These are phyloP conservation scores for Pichia sp. DNA, from an alignment of 1,139 yeast genomes.

Conservation along the genomic window DNA sequence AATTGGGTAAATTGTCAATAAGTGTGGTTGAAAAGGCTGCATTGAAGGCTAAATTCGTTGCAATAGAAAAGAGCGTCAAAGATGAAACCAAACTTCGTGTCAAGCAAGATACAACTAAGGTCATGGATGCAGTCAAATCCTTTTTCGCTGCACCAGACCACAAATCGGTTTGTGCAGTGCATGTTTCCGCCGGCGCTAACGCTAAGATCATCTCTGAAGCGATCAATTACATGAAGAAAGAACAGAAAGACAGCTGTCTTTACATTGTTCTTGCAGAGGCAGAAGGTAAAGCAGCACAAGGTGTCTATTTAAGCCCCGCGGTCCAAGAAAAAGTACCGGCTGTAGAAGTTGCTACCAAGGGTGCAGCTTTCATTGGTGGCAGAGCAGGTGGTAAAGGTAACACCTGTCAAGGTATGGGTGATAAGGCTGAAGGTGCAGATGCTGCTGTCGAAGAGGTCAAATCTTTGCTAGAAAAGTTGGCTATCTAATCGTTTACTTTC, in stretches of 20 bases:
- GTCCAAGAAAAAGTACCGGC: conserved; percentile 71
- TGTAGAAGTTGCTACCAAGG: conserved; percentile 66
- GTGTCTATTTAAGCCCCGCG: conserved; percentile 77
- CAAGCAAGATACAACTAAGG: conserved; percentile 81
- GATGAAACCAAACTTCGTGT: conserved; percentile 84
- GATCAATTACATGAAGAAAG: conserved; percentile 75
- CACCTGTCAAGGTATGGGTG: conserved; percentile 96
- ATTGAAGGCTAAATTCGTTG: conserved; percentile 67
- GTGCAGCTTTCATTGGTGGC: conserved; percentile 79
- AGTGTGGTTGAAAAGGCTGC: conserved; percentile 77
- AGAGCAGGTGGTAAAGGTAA: conserved; percentile 98
- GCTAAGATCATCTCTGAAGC: conserved; percentile 96
- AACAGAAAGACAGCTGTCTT: conserved; percentile 68
- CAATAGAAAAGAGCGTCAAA: conserved; percentile 78
- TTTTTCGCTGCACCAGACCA: conserved; percentile 55
- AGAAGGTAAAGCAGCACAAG: conserved; percentile 77
- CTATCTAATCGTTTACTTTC: conserved; percentile 4
- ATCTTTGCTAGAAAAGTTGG: conserved; percentile 52
- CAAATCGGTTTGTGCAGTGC: conserved; percentile 57
- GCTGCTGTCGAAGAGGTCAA: conserved; percentile 71
- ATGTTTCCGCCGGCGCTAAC: conserved; percentile 69
- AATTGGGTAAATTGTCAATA: conserved; percentile 74
- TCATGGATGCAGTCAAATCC: conserved; percentile 70
- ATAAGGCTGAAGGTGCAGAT: conserved; percentile 62
- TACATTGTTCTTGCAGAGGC: conserved; percentile 72